Percentiles rank a stretch among this genome's conserved stretches.
Evolutionary conservation across 2,329 filamentous ascomycete species (phyloP).

Genomic region (Fusarium sp.): DNA sequence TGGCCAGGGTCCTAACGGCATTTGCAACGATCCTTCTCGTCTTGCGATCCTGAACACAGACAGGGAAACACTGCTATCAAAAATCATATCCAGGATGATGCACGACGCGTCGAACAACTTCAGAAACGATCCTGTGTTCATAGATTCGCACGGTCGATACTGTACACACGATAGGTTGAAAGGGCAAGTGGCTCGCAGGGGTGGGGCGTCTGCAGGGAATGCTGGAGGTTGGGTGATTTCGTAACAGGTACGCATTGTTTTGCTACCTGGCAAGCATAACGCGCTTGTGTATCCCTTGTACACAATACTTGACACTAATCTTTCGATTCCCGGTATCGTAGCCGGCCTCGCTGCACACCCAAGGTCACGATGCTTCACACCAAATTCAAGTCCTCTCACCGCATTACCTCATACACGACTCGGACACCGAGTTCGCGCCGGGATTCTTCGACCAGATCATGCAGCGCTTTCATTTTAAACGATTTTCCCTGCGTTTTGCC

Average conservation of each 20-base stretch:
- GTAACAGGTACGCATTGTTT: slow-evolving; percentile 44
- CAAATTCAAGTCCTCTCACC: slow-evolving; percentile 47
- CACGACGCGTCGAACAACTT: slow-evolving; percentile 40
- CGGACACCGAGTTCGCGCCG: slow-evolving; percentile 48
- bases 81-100: slow-evolving; percentile 43
- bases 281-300: slow-evolving; percentile 25
- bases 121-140: slow-evolving; percentile 29
- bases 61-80: slow-evolving; percentile 43
- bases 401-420: slow-evolving; percentile 50
- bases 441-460: slow-evolving; percentile 44
- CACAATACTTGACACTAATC: slow-evolving; percentile 28
- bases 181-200: slow-evolving; percentile 26
- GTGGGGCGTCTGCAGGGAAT: slow-evolving; percentile 40
- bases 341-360: slow-evolving; percentile 44
- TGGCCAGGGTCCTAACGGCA: slow-evolving; percentile 39
- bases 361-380: slow-evolving; percentile 45
- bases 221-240: slow-evolving; percentile 44
- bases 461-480: slow-evolving; percentile 41
- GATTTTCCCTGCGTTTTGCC: slow-evolving; percentile 33
- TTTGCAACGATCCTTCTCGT: slow-evolving; percentile 44
- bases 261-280: slow-evolving; percentile 11
- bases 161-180: slow-evolving; percentile 32
- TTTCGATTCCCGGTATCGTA: slow-evolving; percentile 45
- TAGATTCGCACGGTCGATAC: slow-evolving; percentile 35
- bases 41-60: slow-evolving; percentile 39